Conservation (phyloP, 2,329 filamentous ascomycete genomes). For the Diaporthe capsici region DNA sequence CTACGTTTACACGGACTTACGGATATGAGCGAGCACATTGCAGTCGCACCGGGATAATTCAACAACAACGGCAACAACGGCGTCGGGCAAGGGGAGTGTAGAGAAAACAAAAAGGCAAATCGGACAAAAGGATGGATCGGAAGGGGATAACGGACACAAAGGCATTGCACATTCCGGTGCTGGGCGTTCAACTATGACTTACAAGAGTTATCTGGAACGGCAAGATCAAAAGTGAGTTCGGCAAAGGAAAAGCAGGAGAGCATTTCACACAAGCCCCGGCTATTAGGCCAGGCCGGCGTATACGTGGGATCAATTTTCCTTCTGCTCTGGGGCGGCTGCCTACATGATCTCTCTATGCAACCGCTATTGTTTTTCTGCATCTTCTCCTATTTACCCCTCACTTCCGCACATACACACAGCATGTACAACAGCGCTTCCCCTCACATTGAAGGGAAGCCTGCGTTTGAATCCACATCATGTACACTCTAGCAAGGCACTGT, state of each 20-base stretch:
- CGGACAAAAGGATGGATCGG: slow-evolving; percentile 22
- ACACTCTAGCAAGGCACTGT: slow-evolving; percentile 1
- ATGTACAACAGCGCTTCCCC: slow-evolving; percentile 18
- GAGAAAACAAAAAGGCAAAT: slow-evolving; percentile 23
- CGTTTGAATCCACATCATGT: slow-evolving; percentile 27
- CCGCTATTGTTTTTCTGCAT: background rate
- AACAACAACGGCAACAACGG: slow-evolving; percentile 6
- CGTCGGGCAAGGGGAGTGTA: slow-evolving; percentile 8
- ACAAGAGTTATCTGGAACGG: slow-evolving; percentile 9
- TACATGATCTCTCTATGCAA: slow-evolving; percentile 12
- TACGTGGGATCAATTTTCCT: slow-evolving; percentile 17
- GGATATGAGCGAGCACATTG: slow-evolving; percentile 12
- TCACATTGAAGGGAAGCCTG: slow-evolving; percentile 13
- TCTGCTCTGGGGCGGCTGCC: slow-evolving; percentile 25
- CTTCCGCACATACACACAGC: slow-evolving; percentile 5
- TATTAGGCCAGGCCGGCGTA: slow-evolving; percentile 35
- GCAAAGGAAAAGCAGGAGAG: background rate
- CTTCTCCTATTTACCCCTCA: background rate
- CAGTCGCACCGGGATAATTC: slow-evolving; percentile 19
- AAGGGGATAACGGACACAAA: background rate
- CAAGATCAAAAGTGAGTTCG: slow-evolving; percentile 16
- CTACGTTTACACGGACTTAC: slow-evolving; percentile 19
- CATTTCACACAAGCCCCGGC: slow-evolving; percentile 33
- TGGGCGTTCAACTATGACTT: slow-evolving; percentile 25
- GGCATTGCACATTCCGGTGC: slow-evolving; percentile 11